A percentile compares a stretch with the other conserved stretches of the same genome.
Evolutionary conservation across 257 asterid species (phyloP).

Genomic region (Salvia miltiorrhiza): DNA sequence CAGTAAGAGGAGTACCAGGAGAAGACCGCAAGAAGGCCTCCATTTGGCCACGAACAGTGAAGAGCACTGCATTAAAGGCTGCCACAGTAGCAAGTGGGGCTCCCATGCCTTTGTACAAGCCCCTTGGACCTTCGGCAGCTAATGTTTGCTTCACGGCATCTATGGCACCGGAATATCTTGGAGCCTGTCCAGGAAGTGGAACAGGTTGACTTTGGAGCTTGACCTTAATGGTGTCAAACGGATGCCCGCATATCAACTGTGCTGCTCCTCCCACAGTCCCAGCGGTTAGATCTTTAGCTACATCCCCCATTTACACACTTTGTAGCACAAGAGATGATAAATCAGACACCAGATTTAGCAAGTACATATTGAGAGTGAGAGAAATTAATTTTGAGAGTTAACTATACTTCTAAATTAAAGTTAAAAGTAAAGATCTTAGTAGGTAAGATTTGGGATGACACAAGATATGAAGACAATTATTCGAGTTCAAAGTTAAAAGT

Average conservation of each 20-base stretch:
- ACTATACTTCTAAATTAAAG: not conserved
- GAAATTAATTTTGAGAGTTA: not conserved
- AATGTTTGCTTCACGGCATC: constrained; percentile 90
- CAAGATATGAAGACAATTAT: too few relatives aligned
- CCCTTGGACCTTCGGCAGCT: constrained; percentile 91
- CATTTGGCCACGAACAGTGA: constrained; percentile 82
- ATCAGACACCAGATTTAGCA: not conserved
- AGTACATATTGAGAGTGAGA: not conserved
- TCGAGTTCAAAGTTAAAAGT: too few relatives aligned
- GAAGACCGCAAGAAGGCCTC: constrained; percentile 68
- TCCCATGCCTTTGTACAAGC: constrained; percentile 96
- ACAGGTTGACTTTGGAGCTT: constrained; percentile 96
- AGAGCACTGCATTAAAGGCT: constrained; percentile 80
- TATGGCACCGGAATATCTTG: constrained; percentile 73
- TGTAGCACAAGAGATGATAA: not conserved
- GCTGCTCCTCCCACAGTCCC: constrained; percentile 82
- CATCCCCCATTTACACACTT: constrained; percentile 63
- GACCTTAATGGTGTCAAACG: constrained; percentile 94
- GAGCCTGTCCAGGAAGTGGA: constrained; percentile 77
- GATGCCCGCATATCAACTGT: constrained; percentile 82
- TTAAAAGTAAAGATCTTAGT: not conserved
- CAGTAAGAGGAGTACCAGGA: constrained; percentile 66
- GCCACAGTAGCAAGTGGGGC: constrained; percentile 98
- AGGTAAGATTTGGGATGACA: not conserved
- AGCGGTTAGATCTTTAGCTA: constrained; percentile 33